A percentile compares a stretch with the other conserved stretches of the same genome.
Conservation (phyloP, 2,329 filamentous ascomycete genomes). For the Paecilomyces fulvus region DNA sequence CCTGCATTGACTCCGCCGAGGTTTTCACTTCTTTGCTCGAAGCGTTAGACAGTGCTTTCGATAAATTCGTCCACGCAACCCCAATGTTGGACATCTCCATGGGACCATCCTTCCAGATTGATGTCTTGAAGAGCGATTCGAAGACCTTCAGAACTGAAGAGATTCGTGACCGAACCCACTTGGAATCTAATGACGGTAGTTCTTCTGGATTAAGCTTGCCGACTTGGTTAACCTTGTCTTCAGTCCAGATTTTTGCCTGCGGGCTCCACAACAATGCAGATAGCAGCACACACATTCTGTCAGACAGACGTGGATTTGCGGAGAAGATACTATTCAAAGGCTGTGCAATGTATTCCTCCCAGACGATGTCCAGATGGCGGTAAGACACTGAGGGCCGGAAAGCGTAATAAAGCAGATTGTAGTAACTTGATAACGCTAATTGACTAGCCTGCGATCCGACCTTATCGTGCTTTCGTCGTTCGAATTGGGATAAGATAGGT, state of each 20-base stretch:
- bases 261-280: conserved; percentile 54
- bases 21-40: conserved; percentile 83
- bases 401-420: conserved; percentile 74
- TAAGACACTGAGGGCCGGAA: conserved; percentile 61
- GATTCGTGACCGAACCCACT: conserved; percentile 74
- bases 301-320: conserved; percentile 42
- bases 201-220: conserved; percentile 58
- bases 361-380: conserved; percentile 64
- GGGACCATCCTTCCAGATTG: conserved; percentile 40
- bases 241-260: conserved; percentile 58
- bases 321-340: conserved; percentile 53
- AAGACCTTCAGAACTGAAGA: conserved; percentile 55
- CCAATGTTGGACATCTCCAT: conserved; percentile 40
- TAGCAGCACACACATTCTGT: conserved; percentile 60
- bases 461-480: conserved; percentile 51
- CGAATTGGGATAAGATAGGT: conserved; percentile 61
- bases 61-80: conserved; percentile 53
- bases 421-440: conserved; percentile 62
- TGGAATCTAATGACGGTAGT: conserved; percentile 72
- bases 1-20: conserved; percentile 71
- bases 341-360: conserved; percentile 64
- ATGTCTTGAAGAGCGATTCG: conserved; percentile 44
- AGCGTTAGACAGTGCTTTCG: conserved; percentile 51
- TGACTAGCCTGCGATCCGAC: conserved; percentile 40
- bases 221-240: conserved; percentile 59